phyloP scores from a whole-genome alignment of 495 filamentous ascomycete genomes.

The Penicillium roqueforti region DNA sequence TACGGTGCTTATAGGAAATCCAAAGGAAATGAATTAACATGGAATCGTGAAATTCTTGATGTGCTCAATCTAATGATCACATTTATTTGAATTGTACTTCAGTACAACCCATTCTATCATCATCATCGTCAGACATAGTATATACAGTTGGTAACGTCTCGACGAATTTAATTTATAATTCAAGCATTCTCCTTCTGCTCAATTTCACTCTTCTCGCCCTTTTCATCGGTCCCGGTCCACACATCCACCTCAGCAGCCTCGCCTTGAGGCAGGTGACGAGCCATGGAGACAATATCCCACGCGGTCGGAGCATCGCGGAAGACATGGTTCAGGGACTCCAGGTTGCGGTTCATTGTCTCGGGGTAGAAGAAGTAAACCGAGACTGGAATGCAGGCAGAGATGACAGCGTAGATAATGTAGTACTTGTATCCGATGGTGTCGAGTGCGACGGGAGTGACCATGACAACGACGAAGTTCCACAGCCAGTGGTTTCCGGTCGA shows the following conservation, averaged over 20 bases:
- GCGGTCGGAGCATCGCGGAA: conserved; percentile 16
- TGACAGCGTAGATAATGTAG: conserved; percentile 52
- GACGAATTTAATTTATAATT: neutral
- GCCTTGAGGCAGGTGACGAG: conserved; percentile 20
- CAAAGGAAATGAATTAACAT: neutral
- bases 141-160: neutral
- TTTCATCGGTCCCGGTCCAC: conserved; percentile 11
- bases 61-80: neutral
- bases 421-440: conserved; percentile 49
- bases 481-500: conserved; percentile 51
- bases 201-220: conserved; percentile 2
- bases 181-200: conserved; percentile 15
- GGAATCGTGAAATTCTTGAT: neutral
- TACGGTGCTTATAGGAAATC: neutral
- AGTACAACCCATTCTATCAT: neutral
- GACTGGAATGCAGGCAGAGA: conserved; percentile 29
- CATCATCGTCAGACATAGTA: conserved; percentile 6
- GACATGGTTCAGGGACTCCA: conserved; percentile 22
- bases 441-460: conserved; percentile 53
- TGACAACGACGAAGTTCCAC: conserved; percentile 46
- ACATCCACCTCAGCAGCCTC: conserved; percentile 15
- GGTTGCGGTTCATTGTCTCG: conserved; percentile 38
- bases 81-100: neutral
- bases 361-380: conserved; percentile 62
- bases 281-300: conserved; percentile 24